Percentiles rank a stretch among this genome's conserved stretches.
Evolutionary conservation across 2,329 filamentous ascomycete genomes (phyloP).

Genomic region (Leptosphaerulina australis): DNA sequence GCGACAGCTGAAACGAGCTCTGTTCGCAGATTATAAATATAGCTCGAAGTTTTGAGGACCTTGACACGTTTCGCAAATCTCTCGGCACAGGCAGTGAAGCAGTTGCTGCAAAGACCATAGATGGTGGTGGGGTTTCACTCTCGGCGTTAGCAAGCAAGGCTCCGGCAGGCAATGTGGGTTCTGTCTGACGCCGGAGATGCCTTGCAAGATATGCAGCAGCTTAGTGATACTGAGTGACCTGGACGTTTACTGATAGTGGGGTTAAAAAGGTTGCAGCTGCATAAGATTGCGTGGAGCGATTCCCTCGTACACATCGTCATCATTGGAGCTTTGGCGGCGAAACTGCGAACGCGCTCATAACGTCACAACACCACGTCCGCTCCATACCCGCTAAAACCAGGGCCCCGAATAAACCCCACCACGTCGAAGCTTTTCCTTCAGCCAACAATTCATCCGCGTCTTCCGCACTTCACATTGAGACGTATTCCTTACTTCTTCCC

Average conservation of each 20-base stretch:
- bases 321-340: constrained; percentile 29
- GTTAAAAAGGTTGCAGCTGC: constrained; percentile 28
- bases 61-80: constrained; percentile 9
- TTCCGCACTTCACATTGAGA: constrained; percentile 28
- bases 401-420: constrained; percentile 42
- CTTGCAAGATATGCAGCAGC: constrained; percentile 38
- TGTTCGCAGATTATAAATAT: constrained; percentile 8
- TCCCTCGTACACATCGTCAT: constrained; percentile 27
- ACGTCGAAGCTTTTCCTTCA: constrained; percentile 42
- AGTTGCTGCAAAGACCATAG: constrained; percentile 19
- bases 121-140: constrained; percentile 35
- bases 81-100: constrained; percentile 19
- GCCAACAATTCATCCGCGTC: constrained; percentile 36
- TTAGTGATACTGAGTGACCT: constrained; percentile 44
- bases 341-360: constrained; percentile 18
- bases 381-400: constrained; percentile 33
- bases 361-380: constrained; percentile 39
- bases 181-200: constrained; percentile 42
- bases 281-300: constrained; percentile 23
- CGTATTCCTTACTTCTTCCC: constrained; percentile 13
- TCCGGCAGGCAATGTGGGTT: constrained; percentile 31
- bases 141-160: constrained; percentile 41
- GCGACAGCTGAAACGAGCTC: constrained; percentile 28
- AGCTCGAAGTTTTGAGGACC: constrained; percentile 1
- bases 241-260: constrained; percentile 26